phyloP scores from a whole-genome alignment of 2,329 filamentous ascomycete genomes.

The Sporothrix pallida region DNA sequence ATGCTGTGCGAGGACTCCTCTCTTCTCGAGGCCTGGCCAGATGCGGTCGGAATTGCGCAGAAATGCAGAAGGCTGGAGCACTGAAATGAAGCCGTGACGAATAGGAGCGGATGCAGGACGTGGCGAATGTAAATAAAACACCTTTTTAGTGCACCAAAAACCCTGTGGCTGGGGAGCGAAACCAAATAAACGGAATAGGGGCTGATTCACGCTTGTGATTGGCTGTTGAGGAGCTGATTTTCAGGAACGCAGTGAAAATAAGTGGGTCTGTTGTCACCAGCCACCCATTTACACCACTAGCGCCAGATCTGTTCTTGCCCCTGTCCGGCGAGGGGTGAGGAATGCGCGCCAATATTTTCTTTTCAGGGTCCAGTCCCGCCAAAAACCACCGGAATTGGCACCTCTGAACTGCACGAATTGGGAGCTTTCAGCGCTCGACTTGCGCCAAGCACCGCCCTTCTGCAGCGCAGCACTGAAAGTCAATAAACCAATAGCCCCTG shows the following conservation, averaged over 20 bases:
- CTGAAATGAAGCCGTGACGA: not conserved
- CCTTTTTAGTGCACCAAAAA: constrained; percentile 10
- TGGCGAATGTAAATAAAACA: constrained; percentile 30
- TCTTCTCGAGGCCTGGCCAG: not conserved
- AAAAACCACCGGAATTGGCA: not conserved
- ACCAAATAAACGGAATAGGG: not conserved
- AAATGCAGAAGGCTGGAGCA: constrained; percentile 30
- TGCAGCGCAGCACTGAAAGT: not conserved
- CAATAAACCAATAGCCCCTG: not conserved
- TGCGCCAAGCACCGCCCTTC: not conserved
- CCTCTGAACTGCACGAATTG: not conserved
- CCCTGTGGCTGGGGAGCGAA: constrained; percentile 27
- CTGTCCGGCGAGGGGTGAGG: not conserved
- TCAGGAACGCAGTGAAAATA: constrained; percentile 21
- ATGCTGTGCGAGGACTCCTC: not conserved
- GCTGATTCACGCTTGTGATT: constrained; percentile 10
- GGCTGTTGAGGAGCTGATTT: not conserved
- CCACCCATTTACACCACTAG: constrained; percentile 18
- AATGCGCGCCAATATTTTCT: not conserved
- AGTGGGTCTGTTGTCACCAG: constrained; percentile 22
- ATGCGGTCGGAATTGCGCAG: not conserved
- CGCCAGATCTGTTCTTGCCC: not conserved
- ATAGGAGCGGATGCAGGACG: not conserved
- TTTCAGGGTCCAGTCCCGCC: not conserved
- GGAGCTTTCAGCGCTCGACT: not conserved